Evolutionary conservation across 371 early-diverging fungal genomes (phyloP).

Genomic region (Phascolomyces articulosus): DNA sequence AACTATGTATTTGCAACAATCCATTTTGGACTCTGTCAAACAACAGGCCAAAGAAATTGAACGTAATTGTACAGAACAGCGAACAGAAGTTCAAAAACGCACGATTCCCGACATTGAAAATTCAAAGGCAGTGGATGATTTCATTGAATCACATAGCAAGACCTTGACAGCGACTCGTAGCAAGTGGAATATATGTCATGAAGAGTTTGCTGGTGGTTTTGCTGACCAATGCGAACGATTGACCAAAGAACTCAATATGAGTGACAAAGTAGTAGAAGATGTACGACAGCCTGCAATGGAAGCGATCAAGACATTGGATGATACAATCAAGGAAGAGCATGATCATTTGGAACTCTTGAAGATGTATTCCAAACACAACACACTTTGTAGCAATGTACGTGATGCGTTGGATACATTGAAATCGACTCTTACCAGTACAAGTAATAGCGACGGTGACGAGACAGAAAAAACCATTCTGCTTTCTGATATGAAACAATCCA

Average conservation of each 20-base stretch:
- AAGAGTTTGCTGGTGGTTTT: background rate
- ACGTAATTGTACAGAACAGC: background rate
- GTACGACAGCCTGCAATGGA: conserved; percentile 17
- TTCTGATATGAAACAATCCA: conserved; percentile 26
- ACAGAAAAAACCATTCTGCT: background rate
- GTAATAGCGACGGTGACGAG: background rate
- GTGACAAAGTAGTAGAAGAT: conserved; percentile 13
- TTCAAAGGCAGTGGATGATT: background rate
- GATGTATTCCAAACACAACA: conserved; percentile 22
- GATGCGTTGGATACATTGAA: background rate
- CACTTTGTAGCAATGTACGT: conserved; percentile 11
- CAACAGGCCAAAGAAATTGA: background rate
- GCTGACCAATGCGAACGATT: conserved; percentile 1
- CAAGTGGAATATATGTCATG: background rate
- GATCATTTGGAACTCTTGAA: conserved; percentile 29
- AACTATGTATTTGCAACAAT: background rate
- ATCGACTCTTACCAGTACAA: conserved; percentile 21
- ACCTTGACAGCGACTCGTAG: background rate
- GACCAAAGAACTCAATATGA: background rate
- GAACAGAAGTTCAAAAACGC: background rate
- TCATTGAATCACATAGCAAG: background rate
- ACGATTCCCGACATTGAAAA: background rate
- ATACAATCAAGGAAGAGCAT: conserved; percentile 24
- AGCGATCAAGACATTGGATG: conserved; percentile 23
- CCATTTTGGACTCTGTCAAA: background rate